Percentiles rank a stretch among this genome's conserved stretches.
Conservation (phyloP, 495 filamentous ascomycete species). For the Recurvomyces mirabilis region DNA sequence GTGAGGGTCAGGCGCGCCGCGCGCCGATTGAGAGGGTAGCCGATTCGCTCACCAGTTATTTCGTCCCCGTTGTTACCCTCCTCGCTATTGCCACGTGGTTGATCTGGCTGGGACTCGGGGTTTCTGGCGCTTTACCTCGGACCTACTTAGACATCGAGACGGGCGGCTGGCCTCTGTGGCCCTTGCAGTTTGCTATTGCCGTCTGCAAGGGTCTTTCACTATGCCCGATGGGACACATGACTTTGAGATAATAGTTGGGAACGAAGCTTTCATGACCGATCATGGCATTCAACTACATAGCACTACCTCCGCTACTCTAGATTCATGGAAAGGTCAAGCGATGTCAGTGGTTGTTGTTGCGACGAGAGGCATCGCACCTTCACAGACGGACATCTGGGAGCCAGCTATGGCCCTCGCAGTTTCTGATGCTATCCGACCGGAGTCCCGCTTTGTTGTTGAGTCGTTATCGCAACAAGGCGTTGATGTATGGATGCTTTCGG, state of each 20-base stretch:
- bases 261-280: conserved; percentile 57
- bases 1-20: conserved; percentile 78
- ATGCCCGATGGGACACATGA: conserved; percentile 20
- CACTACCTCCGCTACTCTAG: conserved; percentile 9
- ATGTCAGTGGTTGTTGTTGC: conserved; percentile 29
- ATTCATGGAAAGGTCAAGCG: conserved; percentile 26
- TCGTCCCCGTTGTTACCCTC: conserved; percentile 75
- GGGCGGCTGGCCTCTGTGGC: conserved; percentile 79
- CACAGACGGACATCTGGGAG: conserved; percentile 11
- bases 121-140: conserved; percentile 52
- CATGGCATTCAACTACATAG: conserved; percentile 18
- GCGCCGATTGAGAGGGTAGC: conserved; percentile 82
- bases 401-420: conserved; percentile 25
- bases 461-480: conserved; percentile 56
- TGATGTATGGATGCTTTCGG: conserved; percentile 84
- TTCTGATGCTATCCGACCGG: conserved; percentile 65
- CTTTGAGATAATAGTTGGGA: conserved; percentile 68
- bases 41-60: conserved; percentile 74
- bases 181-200: conserved; percentile 82
- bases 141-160: conserved; percentile 52
- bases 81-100: conserved; percentile 75
- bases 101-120: conserved; percentile 68
- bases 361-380: no score
- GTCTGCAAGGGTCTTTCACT: conserved; percentile 65
- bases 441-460: conserved; percentile 54